Evolutionary conservation across 2,329 filamentous ascomycete species (phyloP), one percentile per base, ranked within the genome.

Genomic region (Colletotrichum orchidophilum): DNA sequence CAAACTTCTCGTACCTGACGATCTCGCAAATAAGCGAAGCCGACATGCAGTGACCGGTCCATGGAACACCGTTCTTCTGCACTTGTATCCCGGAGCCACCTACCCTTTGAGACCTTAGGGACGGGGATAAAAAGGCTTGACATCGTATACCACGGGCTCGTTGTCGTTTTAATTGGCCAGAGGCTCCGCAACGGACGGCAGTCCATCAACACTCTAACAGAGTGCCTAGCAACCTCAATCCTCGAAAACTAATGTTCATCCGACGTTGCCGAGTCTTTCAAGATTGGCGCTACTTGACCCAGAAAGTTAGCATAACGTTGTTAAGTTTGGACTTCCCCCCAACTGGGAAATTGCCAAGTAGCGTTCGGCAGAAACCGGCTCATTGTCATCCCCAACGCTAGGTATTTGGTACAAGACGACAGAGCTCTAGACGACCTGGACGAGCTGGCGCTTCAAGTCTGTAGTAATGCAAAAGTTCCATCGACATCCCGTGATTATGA

Each of bases 181-280:
- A n/a, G 27, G 9, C 52, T 54, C 52, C 27, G 52, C 26, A 29
- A 31, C 52, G 18, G 11, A 29, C 15, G 18, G 7, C 59, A 33
- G 39, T 50, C 27, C 18, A 31, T 12, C 26, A 62, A 62, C 21
- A 62, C n/a, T 62, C 59, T 50, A 62, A 49, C 50, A 50, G 4
- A 62, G 24, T 62, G 26, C 29, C 35, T 31, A 26, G 29, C 46
- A 62, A 50, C 59, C 59, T 62, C 50, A 62, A 52, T 62, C 26
- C 18, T 29, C 24, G 21, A 29, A n/a, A 57, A 39, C 54, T 57
- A 39, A 24, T 57, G 31, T 39, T 57, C 31, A 29, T 57, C 54
- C 54, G 54, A 57, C 54, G 21, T 26, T 57, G 31, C 29, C 54
- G 29, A 27, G 13, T n/a, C 5, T 5, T n/a, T 12, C 15, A 42